Base-by-base conservation (phyloP, 768 basidiomycete species). In the Leccinum aurantiacum region DNA sequence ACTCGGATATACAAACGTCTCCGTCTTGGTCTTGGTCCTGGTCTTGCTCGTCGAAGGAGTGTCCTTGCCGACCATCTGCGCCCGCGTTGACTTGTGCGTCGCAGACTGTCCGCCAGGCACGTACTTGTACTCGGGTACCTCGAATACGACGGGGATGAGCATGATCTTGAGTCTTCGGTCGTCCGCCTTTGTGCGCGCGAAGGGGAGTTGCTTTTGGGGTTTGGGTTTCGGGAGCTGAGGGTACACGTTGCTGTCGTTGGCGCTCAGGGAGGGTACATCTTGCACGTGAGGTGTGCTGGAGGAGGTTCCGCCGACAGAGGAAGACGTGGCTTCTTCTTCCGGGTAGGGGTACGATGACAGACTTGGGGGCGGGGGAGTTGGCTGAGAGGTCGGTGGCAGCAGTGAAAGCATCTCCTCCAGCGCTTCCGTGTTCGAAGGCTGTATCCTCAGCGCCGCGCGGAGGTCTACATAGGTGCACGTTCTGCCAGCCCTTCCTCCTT, bases 361-460 rank as follows among this genome's bases (percentile, higher is more conserved):
- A 0, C 10, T 11, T 44, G 49, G 35, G 15, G 62, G 61, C 24
- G 54, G 38, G 9, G 54, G 53, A 29, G 70, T 59, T 0, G 61
- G 60, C 6, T 65, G 65, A 2, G 67, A 65, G 47, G 22, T 15
- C 24, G 47, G 47, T 22, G 72, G 71, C 22, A 73, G 60, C 7
- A 85, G 69, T 2, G 79, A 71, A 3, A 74, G 66, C 6, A 90
- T 74, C 66, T 90, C 89, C 13, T 79, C 75, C 9, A 83, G 60
- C 0, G 88, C 89, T 68, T 90, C 88, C 1, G 71, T 58, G 67
- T 88, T 90, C n/a, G 75, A 76, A 0, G 88, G 87, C 60, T 89
- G 88, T 5, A 89, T 68, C 59, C 77, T 80, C 10, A 90, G 74
- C 6, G 84, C 80, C 6, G 83, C 80, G 17, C 85, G 83, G 14